phyloP scores from a whole-genome alignment of 768 basidiomycete genomes.

The Austroboletus festivus region DNA sequence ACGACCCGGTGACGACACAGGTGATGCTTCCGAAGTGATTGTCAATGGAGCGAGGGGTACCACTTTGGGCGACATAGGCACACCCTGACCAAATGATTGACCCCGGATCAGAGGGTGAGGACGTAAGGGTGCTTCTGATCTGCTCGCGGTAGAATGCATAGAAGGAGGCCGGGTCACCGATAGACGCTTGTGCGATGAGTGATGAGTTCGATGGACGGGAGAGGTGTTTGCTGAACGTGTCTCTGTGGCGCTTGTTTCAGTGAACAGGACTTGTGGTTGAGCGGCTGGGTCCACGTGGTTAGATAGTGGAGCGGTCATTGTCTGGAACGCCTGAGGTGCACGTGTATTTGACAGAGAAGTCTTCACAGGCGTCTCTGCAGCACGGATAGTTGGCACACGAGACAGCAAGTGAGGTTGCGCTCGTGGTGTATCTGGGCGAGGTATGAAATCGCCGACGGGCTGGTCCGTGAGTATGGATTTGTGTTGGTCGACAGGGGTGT shows the following conservation, averaged over 20 bases:
- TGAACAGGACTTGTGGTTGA: constrained; percentile 15
- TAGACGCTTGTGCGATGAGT: constrained; percentile 37
- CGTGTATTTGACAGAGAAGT: constrained; percentile 15
- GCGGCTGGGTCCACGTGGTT: constrained; percentile 10
- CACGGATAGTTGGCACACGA: constrained; percentile 32
- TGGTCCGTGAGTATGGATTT: constrained; percentile 9
- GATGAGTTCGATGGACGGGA: constrained; percentile 36
- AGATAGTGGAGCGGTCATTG: constrained; percentile 11
- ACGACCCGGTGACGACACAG: constrained; percentile 39
- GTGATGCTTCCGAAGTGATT: constrained; percentile 49
- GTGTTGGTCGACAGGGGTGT: constrained; percentile 31
- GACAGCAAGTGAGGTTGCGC: constrained; percentile 32
- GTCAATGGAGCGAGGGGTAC: constrained; percentile 58
- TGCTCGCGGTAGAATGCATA: constrained; percentile 50
- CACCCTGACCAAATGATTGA: constrained; percentile 53
- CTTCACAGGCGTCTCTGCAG: constrained; percentile 24
- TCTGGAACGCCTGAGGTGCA: constrained; percentile 13
- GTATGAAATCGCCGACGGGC: constrained; percentile 16
- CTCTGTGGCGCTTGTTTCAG: constrained; percentile 22
- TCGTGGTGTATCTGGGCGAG: constrained; percentile 30
- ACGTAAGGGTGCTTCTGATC: constrained; percentile 42
- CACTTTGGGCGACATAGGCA: constrained; percentile 39
- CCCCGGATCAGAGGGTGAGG: constrained; percentile 80
- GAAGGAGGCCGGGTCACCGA: constrained; percentile 60
- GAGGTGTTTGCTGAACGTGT: constrained; percentile 41